phyloP scores from a whole-genome alignment of 129 eudicot species.

The Cynara cardunculus region DNA sequence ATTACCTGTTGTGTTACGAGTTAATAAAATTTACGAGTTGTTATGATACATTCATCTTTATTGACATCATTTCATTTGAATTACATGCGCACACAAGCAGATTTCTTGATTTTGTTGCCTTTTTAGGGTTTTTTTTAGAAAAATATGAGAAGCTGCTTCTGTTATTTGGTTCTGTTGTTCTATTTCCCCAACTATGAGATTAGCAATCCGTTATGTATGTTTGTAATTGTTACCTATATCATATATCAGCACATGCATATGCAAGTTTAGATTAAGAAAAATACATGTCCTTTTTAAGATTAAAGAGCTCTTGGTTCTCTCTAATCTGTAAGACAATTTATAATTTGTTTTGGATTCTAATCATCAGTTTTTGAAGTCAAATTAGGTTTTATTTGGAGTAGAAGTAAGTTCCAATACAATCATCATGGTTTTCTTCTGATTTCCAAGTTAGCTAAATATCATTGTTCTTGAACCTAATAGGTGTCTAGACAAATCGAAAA shows the following conservation, averaged over 20 bases:
- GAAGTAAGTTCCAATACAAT: no score
- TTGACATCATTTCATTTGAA: background rate
- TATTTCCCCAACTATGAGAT: background rate
- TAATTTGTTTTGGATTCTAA: no score
- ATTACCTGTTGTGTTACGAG: slow-evolving; percentile 1
- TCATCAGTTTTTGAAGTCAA: no score
- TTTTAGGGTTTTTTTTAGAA: background rate
- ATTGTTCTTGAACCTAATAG: no score
- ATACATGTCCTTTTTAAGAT: background rate
- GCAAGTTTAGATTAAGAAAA: no score
- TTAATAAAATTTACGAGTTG: background rate
- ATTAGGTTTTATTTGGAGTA: no score
- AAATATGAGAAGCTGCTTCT: background rate
- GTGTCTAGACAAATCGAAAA: no score
- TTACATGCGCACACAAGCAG: background rate
- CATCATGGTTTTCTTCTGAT: no score
- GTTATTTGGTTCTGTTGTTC: background rate
- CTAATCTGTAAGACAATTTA: no score
- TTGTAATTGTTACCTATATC: background rate
- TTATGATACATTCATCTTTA: background rate
- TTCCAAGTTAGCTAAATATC: no score
- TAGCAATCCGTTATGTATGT: background rate
- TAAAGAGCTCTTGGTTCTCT: background rate
- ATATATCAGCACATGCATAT: no score
- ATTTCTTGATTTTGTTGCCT: no score